These are phyloP conservation scores for Aureobasidium sp. DNA, from an alignment of 2,329 filamentous ascomycete species.

Conservation along the genomic window DNA sequence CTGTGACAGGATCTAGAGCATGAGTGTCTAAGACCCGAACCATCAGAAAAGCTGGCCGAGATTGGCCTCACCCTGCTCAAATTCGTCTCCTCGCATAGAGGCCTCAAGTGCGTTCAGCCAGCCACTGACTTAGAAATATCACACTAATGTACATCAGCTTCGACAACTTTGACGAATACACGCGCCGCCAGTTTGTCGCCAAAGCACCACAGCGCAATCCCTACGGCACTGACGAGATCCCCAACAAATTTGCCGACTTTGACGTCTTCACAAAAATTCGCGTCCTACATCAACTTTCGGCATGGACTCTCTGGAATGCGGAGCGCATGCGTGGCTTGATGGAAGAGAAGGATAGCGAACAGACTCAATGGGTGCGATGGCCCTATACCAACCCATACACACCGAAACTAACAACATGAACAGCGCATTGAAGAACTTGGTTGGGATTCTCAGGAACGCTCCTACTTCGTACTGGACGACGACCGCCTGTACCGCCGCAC, in stretches of 20 bases:
- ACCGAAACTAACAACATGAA: constrained; percentile 21
- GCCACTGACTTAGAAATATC: constrained; percentile 1
- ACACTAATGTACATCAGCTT: constrained; percentile 45
- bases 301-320: constrained; percentile 81
- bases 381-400: not conserved
- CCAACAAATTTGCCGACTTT: constrained; percentile 70
- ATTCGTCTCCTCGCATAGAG: constrained; percentile 87
- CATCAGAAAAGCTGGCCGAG: constrained; percentile 66
- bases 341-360: constrained; percentile 73
- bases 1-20: constrained; percentile 70
- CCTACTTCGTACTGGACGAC: constrained; percentile 88
- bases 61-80: constrained; percentile 85
- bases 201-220: constrained; percentile 76
- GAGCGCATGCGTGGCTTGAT: constrained; percentile 83
- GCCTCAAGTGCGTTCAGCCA: constrained; percentile 64
- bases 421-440: constrained; percentile 71
- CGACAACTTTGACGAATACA: constrained; percentile 89
- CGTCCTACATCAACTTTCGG: constrained; percentile 79
- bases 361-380: constrained; percentile 55
- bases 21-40: constrained; percentile 71
- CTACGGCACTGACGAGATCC: constrained; percentile 69
- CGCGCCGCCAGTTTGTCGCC: constrained; percentile 77
- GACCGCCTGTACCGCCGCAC: constrained; percentile 84
- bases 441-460: constrained; percentile 80
- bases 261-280: constrained; percentile 75